Evolutionary conservation across 2,329 filamentous ascomycete genomes (phyloP).

Genomic region (Lasiodiplodia sp.): DNA sequence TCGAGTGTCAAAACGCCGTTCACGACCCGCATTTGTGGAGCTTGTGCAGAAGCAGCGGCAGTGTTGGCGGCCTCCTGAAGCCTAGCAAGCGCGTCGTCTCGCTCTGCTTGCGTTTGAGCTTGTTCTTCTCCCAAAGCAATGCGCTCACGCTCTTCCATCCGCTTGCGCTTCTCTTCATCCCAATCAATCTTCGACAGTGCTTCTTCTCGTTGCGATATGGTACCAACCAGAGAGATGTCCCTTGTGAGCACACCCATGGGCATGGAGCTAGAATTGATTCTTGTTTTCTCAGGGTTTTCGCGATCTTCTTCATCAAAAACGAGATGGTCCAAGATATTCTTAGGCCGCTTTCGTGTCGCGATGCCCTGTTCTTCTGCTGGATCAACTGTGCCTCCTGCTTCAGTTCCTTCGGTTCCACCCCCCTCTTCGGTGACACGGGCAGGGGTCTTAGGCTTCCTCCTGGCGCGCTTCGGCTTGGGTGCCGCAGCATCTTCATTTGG

Average conservation of each 20-base stretch:
- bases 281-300: slow-evolving; percentile 47
- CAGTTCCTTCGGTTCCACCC: not conserved
- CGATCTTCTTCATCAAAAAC: slow-evolving; percentile 33
- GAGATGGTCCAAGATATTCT: slow-evolving; percentile 11
- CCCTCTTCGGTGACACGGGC: not conserved
- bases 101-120: slow-evolving; percentile 25
- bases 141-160: slow-evolving; percentile 46
- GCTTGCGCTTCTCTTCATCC: slow-evolving; percentile 54
- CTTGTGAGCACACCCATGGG: slow-evolving; percentile 77
- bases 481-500: not conserved
- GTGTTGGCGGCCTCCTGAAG: slow-evolving; percentile 32
- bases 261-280: slow-evolving; percentile 70
- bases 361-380: not conserved
- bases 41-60: slow-evolving; percentile 41
- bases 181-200: slow-evolving; percentile 74
- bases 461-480: slow-evolving; percentile 17
- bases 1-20: slow-evolving; percentile 78
- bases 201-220: slow-evolving; percentile 76
- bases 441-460: slow-evolving; percentile 3
- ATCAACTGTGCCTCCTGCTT: not conserved
- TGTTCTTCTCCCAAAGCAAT: slow-evolving; percentile 31
- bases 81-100: slow-evolving; percentile 37
- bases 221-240: slow-evolving; percentile 70
- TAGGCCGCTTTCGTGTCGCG: slow-evolving; percentile 1
- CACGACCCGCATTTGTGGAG: slow-evolving; percentile 68